Conservation (phyloP, 2,329 filamentous ascomycete species). For the Emergomyces pasteurianus region DNA sequence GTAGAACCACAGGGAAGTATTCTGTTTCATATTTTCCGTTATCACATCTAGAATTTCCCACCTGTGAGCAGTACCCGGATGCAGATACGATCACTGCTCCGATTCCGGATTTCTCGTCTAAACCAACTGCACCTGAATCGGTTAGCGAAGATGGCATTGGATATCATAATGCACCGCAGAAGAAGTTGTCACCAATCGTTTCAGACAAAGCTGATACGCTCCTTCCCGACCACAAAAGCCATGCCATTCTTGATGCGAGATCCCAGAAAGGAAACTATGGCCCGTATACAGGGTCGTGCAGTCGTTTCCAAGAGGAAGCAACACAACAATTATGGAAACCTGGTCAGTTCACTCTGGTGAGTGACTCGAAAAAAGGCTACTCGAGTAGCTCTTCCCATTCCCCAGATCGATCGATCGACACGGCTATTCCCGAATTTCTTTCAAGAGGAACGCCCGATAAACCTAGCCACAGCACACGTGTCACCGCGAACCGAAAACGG, state of each 20-base stretch:
- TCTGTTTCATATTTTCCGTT: background rate
- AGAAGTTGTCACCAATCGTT: background rate
- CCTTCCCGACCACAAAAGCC: background rate
- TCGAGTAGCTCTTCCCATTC: background rate
- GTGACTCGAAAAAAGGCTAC: background rate
- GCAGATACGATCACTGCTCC: background rate
- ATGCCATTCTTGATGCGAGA: background rate
- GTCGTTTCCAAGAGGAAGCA: background rate
- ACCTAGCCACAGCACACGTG: background rate
- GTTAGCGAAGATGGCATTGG: background rate
- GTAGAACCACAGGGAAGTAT: background rate
- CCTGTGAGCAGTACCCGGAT: background rate
- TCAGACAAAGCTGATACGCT: background rate
- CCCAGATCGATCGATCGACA: background rate
- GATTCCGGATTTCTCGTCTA: background rate
- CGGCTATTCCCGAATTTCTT: background rate
- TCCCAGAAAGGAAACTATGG: background rate
- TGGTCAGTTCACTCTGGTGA: background rate
- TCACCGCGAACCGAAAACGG: slow-evolving; percentile 23
- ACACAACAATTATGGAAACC: background rate
- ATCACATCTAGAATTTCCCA: background rate
- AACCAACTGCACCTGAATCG: background rate
- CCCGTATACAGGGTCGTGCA: background rate
- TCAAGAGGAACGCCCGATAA: background rate
- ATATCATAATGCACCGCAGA: background rate